These are phyloP conservation scores for Suillus fuscotomentosus DNA, from an alignment of 768 basidiomycete genomes.

Conservation along the genomic window DNA sequence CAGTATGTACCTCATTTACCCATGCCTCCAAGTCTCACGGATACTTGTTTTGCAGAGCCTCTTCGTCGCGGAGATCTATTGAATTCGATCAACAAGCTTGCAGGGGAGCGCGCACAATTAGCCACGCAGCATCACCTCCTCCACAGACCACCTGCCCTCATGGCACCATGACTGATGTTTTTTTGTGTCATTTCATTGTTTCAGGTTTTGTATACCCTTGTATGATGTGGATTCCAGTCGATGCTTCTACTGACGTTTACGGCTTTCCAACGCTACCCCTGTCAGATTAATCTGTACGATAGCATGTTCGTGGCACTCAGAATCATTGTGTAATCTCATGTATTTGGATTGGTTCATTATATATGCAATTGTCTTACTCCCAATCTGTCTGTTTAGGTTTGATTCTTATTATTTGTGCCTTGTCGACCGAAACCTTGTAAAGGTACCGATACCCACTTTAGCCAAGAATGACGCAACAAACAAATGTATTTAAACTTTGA, in stretches of 20 bases:
- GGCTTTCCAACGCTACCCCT: slow-evolving; percentile 4
- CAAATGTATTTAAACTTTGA: too few relatives aligned
- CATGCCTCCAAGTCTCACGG: background rate
- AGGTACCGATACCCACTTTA: too few relatives aligned
- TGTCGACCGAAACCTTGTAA: background rate
- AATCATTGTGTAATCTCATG: background rate
- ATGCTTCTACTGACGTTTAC: slow-evolving; percentile 1
- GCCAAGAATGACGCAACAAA: too few relatives aligned
- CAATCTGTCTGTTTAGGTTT: background rate
- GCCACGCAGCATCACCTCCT: slow-evolving; percentile 30
- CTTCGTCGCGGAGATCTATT: slow-evolving; percentile 75
- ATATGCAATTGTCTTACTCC: background rate
- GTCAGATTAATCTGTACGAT: slow-evolving; percentile 6
- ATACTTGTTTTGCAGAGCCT: slow-evolving; percentile 53
- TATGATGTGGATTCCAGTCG: background rate
- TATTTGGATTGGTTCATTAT: background rate
- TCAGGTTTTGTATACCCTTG: slow-evolving; percentile 1
- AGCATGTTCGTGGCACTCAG: background rate
- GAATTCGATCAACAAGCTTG: slow-evolving; percentile 81
- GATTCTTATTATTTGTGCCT: background rate
- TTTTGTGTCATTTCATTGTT: slow-evolving; percentile 1
- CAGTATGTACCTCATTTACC: slow-evolving; percentile 48
- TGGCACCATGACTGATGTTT: slow-evolving; percentile 17
- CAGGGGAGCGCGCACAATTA: slow-evolving; percentile 53
- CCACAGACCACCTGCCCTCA: slow-evolving; percentile 32